Base-by-base conservation (phyloP, 2,329 filamentous ascomycete species). In the Zalaria sp. region DNA sequence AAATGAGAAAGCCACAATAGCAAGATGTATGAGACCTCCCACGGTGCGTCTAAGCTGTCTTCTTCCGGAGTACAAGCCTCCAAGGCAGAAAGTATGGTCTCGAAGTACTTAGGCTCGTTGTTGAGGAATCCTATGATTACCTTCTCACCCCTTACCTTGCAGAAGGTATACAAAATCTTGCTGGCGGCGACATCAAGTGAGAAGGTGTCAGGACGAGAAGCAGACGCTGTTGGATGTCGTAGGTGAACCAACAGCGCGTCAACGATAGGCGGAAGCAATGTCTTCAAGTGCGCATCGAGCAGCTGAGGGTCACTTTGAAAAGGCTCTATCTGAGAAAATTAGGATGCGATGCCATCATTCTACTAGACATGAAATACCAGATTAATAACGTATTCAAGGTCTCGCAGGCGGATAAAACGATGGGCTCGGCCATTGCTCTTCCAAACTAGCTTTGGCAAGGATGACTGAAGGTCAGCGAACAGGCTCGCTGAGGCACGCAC, bases 261-360 rank as follows among this genome's bases (percentile, higher is more conserved):
- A 26, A 85, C 78, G 31, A 96, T 69, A 34, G 75, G 66, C 25
- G 84, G 81, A 39, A 96, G 69, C 60, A 93, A 78, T 48, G 65
- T 72, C 39, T 82, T 78, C 35, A 98, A 71, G 59, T 89, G 75
- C 6, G 85, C 77, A 62, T 98, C 91, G 26, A 98, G 73, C 34
- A 96, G 72, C 59, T 98, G 91, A 11, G 91, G 91, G 49, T 93
- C 81, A 67, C 95, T 88, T 68, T 96, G 89, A 52, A 96, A 98
- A 2, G 83, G 79, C 51, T 95, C 87, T 39, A 98, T 75, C 61
- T 66, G 36, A 43, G 28, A n/a, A 25, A 5, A 4, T 5, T 46
- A 26, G 46, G 34, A 27, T 9, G 3, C 18, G 25, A 44, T 38
- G 6, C 11, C 11, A 26, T 9, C 31, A 25, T 40, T n/a, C 9